A percentile compares a stretch with the other conserved stretches of the same genome.
These are phyloP conservation scores for Calonectria pseudoturangicola DNA, from an alignment of 2,329 filamentous ascomycete species.

Conservation along the genomic window DNA sequence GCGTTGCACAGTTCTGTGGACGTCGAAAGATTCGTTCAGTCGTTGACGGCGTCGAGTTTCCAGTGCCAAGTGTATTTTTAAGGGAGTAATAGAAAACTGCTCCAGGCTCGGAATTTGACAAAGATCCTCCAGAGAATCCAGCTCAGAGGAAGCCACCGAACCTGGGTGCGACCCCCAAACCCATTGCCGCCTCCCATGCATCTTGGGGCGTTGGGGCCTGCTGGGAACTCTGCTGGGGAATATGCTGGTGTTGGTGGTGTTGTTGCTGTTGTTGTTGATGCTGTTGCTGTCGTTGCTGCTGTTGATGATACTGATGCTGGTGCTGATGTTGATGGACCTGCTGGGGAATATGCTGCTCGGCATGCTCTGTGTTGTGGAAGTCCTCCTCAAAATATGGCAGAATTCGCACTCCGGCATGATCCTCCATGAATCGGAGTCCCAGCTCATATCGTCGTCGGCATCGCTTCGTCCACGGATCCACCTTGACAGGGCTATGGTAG, in stretches of 20 bases:
- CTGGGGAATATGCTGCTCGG: conserved; percentile 54
- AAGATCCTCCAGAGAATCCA: conserved; percentile 40
- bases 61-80: conserved; percentile 40
- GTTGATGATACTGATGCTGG: conserved; percentile 39
- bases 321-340: conserved; percentile 23
- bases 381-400: conserved; percentile 67
- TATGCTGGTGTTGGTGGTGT: conserved; percentile 40
- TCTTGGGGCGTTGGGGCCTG: conserved; percentile 52
- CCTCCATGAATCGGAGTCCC: conserved; percentile 61
- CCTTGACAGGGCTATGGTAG: conserved; percentile 66
- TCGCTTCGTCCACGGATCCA: conserved; percentile 66
- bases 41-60: conserved; percentile 39
- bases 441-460: conserved; percentile 64
- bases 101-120: conserved; percentile 19
- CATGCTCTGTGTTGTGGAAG: conserved; percentile 64
- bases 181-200: conserved; percentile 62
- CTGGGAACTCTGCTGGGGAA: conserved; percentile 12
- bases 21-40: conserved; percentile 42
- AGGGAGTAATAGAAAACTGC: conserved; percentile 29
- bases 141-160: conserved; percentile 59
- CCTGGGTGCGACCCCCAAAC: conserved; percentile 52
- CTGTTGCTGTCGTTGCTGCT: conserved; percentile 28
- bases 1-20: conserved; percentile 25
- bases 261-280: conserved; percentile 27
- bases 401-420: conserved; percentile 62